phyloP scores from a whole-genome alignment of 1,284 basidiomycete genomes.

The Phellinidium pouzarii region DNA sequence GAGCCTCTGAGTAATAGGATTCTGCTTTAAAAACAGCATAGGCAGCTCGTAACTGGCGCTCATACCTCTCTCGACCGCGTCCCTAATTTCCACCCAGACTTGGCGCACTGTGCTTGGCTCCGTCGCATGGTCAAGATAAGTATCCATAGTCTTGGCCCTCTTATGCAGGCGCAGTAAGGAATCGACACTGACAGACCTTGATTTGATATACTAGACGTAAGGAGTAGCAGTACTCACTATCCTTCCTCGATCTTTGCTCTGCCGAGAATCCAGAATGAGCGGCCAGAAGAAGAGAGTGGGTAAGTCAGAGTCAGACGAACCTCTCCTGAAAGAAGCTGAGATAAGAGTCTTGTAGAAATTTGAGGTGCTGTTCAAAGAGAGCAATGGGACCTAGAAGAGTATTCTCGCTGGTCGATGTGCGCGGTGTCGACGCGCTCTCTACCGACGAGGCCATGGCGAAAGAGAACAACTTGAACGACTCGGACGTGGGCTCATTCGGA shows the following conservation, averaged over 20 bases:
- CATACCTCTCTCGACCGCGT: conserved; percentile 74
- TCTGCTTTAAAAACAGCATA: not conserved
- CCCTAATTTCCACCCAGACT: conserved; percentile 78
- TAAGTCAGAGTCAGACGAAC: conserved; percentile 35
- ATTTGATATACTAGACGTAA: too few species aligned
- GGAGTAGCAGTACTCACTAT: conserved; percentile 71
- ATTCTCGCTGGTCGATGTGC: conserved; percentile 15
- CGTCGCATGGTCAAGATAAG: conserved; percentile 53
- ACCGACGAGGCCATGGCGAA: conserved; percentile 13
- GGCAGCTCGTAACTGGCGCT: conserved; percentile 9
- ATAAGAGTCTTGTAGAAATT: conserved; percentile 66
- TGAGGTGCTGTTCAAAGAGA: conserved; percentile 67
- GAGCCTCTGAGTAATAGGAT: conserved; percentile 51
- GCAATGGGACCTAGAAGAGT: conserved; percentile 49
- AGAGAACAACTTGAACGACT: too few species aligned
- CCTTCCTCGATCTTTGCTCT: conserved; percentile 78
- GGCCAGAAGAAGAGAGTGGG: conserved; percentile 16
- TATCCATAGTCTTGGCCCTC: conserved; percentile 62
- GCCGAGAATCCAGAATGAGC: conserved; percentile 19
- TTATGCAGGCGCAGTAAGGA: conserved; percentile 64
- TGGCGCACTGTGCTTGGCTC: conserved; percentile 57
- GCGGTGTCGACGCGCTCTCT: conserved; percentile 13
- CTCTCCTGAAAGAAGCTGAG: conserved; percentile 81
- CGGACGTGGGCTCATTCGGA: too few species aligned
- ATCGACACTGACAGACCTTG: conserved; percentile 47